phyloP scores from a whole-genome alignment of 331 rosid species.

The Arachis monticola region DNA sequence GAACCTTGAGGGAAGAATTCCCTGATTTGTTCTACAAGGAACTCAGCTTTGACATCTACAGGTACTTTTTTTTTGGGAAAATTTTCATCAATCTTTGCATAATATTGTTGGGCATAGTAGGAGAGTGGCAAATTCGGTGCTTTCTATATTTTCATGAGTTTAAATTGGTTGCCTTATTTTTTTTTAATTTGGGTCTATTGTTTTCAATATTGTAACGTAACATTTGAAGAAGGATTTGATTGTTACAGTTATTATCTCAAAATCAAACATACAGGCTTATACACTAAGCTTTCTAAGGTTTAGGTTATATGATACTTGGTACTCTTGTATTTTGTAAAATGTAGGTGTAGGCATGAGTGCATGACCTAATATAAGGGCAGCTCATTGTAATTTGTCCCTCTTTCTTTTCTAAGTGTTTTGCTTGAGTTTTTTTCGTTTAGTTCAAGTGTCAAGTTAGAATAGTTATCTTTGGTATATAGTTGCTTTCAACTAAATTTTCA shows the following conservation, averaged over 20 bases:
- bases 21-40: slow-evolving; percentile 76
- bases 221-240: background rate
- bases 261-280: too few relatives aligned
- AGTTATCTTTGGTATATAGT: background rate
- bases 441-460: background rate
- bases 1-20: slow-evolving; percentile 81
- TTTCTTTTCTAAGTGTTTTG: background rate
- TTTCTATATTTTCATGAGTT: background rate
- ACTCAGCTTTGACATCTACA: slow-evolving; percentile 75
- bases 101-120: background rate
- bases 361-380: too few relatives aligned
- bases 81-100: slow-evolving; percentile 5
- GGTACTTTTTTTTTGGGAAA: slow-evolving; percentile 42
- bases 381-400: too few relatives aligned
- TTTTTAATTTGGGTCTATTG: background rate
- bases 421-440: background rate
- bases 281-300: too few relatives aligned
- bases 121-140: background rate
- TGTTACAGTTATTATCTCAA: too few relatives aligned
- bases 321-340: too few relatives aligned
- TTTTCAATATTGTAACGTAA: too few relatives aligned
- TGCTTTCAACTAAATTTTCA: background rate
- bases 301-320: too few relatives aligned
- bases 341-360: too few relatives aligned
- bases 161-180: too few relatives aligned